Evolutionary conservation across 805 yeast genomes (phyloP).

Genomic region (Lipomyces chichibuensis): DNA sequence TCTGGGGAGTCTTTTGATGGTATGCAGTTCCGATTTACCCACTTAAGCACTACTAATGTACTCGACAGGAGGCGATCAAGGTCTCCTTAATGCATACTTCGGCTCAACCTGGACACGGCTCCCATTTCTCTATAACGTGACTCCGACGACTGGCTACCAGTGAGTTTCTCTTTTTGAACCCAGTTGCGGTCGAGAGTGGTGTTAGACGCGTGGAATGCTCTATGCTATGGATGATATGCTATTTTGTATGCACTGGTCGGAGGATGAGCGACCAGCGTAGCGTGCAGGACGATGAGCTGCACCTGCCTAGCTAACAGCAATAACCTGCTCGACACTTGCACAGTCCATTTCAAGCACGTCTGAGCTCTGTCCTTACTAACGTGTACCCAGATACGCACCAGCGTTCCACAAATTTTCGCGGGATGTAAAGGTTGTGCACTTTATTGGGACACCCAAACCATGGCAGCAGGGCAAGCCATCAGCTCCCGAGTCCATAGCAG

Average conservation of each 20-base stretch:
- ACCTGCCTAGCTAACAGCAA: too few relatives aligned
- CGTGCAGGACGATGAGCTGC: too few relatives aligned
- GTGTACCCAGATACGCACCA: constrained; percentile 47
- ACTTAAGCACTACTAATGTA: background rate
- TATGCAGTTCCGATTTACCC: background rate
- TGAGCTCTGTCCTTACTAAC: background rate
- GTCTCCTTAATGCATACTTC: constrained; percentile 78
- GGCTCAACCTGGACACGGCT: constrained; percentile 63
- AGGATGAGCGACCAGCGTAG: too few relatives aligned
- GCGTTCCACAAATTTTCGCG: constrained; percentile 60
- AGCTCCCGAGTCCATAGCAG: constrained; percentile 9
- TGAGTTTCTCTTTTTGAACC: constrained; percentile 45
- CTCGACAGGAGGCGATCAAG: constrained; percentile 72
- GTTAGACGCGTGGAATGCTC: background rate
- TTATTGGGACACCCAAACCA: constrained; percentile 48
- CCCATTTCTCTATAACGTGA: constrained; percentile 84
- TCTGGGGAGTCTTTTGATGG: constrained; percentile 69
- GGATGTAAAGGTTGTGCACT: constrained; percentile 49
- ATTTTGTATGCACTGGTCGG: too few relatives aligned
- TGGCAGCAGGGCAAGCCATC: constrained; percentile 40
- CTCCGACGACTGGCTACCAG: constrained; percentile 65
- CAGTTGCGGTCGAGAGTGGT: background rate
- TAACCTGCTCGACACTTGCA: too few relatives aligned
- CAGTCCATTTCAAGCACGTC: too few relatives aligned
- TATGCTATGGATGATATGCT: background rate